These are phyloP conservation scores for Eucalyptus curtisii DNA, from an alignment of 345 rosid genomes.

Conservation along the genomic window DNA sequence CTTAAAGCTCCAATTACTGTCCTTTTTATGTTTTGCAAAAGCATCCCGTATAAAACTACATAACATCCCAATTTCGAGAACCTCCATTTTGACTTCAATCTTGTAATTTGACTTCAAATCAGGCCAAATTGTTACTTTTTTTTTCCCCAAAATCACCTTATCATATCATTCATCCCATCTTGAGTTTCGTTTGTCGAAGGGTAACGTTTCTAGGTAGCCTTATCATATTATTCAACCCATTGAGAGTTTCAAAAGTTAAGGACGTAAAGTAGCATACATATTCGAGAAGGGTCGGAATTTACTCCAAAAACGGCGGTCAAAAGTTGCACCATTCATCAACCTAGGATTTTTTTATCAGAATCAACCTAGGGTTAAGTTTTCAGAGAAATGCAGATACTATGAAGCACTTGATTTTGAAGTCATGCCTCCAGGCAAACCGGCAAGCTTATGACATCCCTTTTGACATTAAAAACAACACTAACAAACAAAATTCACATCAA, in stretches of 20 bases:
- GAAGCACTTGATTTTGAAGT: neutral
- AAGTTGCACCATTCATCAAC: neutral
- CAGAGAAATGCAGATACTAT: neutral
- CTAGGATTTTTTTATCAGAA: too few relatives aligned
- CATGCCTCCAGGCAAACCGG: neutral
- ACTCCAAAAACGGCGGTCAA: neutral
- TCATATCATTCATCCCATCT: neutral
- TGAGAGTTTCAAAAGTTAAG: neutral
- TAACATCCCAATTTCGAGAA: neutral
- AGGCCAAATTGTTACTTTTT: neutral
- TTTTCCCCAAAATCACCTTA: neutral
- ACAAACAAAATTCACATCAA: neutral
- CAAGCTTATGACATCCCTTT: neutral
- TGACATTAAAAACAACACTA: neutral
- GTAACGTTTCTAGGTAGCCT: neutral
- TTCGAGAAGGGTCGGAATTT: neutral
- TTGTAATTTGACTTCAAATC: neutral
- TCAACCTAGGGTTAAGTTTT: neutral
- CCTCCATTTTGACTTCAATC: neutral
- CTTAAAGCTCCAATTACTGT: too few relatives aligned
- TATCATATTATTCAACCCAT: neutral
- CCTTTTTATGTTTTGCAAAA: neutral
- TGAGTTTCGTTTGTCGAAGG: neutral
- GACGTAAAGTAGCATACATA: neutral
- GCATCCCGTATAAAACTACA: rapidly evolving